Percentiles rank a stretch among this genome's conserved stretches.
phyloP scores from a whole-genome alignment of 2,329 filamentous ascomycete genomes.

The Sporothrix variecibatus region DNA sequence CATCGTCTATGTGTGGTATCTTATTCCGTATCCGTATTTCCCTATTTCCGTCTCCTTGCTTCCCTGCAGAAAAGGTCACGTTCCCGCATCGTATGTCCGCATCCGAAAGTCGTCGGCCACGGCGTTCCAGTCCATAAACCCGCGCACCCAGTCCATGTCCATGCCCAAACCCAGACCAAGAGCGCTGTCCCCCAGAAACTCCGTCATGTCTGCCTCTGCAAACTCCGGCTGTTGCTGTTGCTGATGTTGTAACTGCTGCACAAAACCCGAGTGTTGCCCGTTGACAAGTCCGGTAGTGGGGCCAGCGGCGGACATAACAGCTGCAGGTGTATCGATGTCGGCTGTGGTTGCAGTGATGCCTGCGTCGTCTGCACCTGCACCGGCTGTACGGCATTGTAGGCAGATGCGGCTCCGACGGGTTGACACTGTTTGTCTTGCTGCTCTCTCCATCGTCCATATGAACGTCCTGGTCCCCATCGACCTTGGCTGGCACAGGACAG shows the following conservation, averaged over 20 bases:
- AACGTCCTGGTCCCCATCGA: background rate
- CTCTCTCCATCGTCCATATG: background rate
- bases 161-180: slow-evolving; percentile 19
- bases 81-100: slow-evolving; percentile 22
- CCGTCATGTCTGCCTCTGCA: slow-evolving; percentile 23
- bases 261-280: background rate
- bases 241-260: background rate
- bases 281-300: background rate
- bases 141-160: slow-evolving; percentile 26
- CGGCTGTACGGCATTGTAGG: slow-evolving; percentile 1
- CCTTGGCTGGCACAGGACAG: background rate
- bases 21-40: background rate
- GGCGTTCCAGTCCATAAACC: slow-evolving; percentile 30
- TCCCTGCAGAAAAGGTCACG: background rate
- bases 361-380: background rate
- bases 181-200: slow-evolving; percentile 19
- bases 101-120: slow-evolving; percentile 25
- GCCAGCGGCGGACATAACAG: background rate
- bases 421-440: background rate
- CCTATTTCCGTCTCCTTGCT: too few relatives aligned
- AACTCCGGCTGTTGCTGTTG: background rate
- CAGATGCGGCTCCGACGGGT: background rate
- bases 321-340: background rate
- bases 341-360: background rate
- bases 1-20: background rate